Evolutionary conservation across 140 eudicot genomes (phyloP).

Genomic region (Cichorium intybus): DNA sequence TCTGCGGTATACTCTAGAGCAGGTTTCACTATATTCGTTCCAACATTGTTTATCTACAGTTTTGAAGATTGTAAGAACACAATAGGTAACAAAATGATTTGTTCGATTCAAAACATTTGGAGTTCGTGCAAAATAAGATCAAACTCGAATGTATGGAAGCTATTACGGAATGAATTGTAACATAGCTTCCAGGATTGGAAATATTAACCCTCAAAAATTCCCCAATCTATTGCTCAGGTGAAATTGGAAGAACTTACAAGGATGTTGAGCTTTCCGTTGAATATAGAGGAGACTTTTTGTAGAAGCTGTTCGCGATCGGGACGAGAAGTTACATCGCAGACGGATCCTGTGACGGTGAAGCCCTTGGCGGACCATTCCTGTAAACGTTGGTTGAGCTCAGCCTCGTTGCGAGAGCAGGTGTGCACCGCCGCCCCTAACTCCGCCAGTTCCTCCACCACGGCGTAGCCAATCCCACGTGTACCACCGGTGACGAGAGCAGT

Average conservation of each 20-base stretch:
- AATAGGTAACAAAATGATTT: background rate
- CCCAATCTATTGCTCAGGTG: background rate
- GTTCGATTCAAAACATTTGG: too few species aligned
- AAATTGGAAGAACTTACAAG: slow-evolving; percentile 42
- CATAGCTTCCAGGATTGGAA: too few species aligned
- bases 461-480: slow-evolving; percentile 72
- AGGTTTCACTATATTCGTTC: slow-evolving; percentile 54
- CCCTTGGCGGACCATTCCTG: slow-evolving; percentile 62
- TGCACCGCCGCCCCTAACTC: slow-evolving; percentile 55
- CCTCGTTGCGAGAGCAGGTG: slow-evolving; percentile 62
- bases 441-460: slow-evolving; percentile 64
- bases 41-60: slow-evolving; percentile 63
- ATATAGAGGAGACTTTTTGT: slow-evolving; percentile 41
- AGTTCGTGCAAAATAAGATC: too few species aligned
- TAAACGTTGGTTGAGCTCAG: slow-evolving; percentile 44
- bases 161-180: background rate
- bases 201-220: too few species aligned
- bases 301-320: slow-evolving; percentile 51
- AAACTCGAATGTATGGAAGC: too few species aligned
- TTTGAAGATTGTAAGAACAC: background rate
- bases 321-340: slow-evolving; percentile 51
- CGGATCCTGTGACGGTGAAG: slow-evolving; percentile 50
- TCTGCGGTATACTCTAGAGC: slow-evolving; percentile 49
- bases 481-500: slow-evolving; percentile 86
- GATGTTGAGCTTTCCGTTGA: slow-evolving; percentile 66